Evolutionary conservation across 176 grass and related monocot genomes (phyloP).

Genomic region (Aegilops tauschii): DNA sequence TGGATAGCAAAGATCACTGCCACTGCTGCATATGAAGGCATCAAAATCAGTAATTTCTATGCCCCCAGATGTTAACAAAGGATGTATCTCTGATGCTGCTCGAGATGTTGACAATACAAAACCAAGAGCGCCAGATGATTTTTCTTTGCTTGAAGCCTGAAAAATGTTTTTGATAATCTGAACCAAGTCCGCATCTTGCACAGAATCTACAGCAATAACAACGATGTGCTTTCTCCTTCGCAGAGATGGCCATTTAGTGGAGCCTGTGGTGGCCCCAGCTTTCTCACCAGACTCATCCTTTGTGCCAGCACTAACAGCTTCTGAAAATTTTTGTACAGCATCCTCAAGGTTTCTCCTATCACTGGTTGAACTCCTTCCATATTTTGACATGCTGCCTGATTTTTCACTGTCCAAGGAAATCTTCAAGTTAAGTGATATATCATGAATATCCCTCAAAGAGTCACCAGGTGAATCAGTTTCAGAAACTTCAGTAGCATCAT

Average conservation of each 20-base stretch:
- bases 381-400: constrained; percentile 26
- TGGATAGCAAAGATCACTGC: constrained; percentile 77
- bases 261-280: constrained; percentile 19
- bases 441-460: constrained; percentile 66
- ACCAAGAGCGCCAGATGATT: constrained; percentile 38
- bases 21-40: constrained; percentile 90
- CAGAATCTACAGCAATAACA: constrained; percentile 71
- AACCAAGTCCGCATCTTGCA: constrained; percentile 43
- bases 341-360: constrained; percentile 48
- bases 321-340: constrained; percentile 54
- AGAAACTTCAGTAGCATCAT: constrained; percentile 52
- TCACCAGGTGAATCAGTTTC: constrained; percentile 56
- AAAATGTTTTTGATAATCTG: constrained; percentile 65
- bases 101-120: constrained; percentile 64
- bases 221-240: constrained; percentile 59
- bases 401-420: constrained; percentile 62
- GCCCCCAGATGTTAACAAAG: constrained; percentile 45
- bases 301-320: constrained; percentile 19
- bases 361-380: constrained; percentile 23
- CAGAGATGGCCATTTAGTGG: constrained; percentile 52
- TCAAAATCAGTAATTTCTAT: constrained; percentile 74
- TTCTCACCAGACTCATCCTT: constrained; percentile 40
- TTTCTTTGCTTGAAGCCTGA: constrained; percentile 35
- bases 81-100: constrained; percentile 61
- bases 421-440: constrained; percentile 65